A percentile compares a stretch with the other conserved stretches of the same genome.
Conservation (phyloP, 1,284 basidiomycete genomes). For the Marasmius fiardii region DNA sequence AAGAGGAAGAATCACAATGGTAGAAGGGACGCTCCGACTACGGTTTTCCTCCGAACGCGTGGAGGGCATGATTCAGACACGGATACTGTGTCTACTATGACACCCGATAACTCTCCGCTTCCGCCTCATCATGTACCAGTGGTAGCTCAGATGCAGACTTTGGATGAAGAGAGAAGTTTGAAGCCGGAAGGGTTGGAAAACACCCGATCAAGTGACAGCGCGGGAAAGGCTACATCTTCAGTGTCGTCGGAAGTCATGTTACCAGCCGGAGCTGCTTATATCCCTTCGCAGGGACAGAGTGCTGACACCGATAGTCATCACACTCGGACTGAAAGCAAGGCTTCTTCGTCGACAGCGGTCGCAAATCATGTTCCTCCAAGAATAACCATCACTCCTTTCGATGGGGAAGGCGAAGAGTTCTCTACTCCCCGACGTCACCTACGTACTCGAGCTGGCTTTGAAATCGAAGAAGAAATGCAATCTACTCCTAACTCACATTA, state of each 20-base stretch:
- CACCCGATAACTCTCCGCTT: background rate
- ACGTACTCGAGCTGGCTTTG: constrained; percentile 11
- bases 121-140: background rate
- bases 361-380: background rate
- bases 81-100: background rate
- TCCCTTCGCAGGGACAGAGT: constrained; percentile 9
- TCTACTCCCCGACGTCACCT: constrained; percentile 4
- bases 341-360: background rate
- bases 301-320: constrained; percentile 9
- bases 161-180: constrained; percentile 17
- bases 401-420: background rate
- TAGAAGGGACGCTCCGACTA: background rate
- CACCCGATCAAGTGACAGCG: background rate
- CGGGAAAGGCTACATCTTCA: background rate
- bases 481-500: constrained; percentile 19
- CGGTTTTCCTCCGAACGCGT: background rate
- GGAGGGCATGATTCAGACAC: background rate
- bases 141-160: constrained; percentile 15
- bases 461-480: constrained; percentile 6
- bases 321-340: background rate
- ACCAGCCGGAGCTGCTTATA: background rate
- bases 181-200: constrained; percentile 4
- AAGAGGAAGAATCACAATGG: background rate
- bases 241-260: background rate
- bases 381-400: constrained; percentile 1